Conservation (phyloP, 2,329 filamentous ascomycete species). For the Fonsecaea pedrosoi region DNA sequence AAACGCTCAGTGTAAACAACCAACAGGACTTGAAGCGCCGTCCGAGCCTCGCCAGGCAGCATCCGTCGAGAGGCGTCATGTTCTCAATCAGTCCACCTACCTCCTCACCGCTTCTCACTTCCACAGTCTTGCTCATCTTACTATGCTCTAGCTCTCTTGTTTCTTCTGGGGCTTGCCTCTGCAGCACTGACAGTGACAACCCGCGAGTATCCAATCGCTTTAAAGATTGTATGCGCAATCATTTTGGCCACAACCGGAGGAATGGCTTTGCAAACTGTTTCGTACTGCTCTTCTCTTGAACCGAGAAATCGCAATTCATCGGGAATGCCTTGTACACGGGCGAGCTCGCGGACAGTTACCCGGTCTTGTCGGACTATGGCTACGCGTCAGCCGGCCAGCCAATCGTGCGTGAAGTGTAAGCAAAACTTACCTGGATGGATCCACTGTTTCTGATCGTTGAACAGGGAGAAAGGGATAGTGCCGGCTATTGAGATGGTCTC, state of each 20-base stretch:
- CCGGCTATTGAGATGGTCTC: not conserved
- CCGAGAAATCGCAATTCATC: conserved; percentile 35
- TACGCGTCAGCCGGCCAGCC: not conserved
- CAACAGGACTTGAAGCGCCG: too few relatives aligned
- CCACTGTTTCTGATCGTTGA: conserved; percentile 9
- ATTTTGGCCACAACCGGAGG: conserved; percentile 27
- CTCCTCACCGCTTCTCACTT: not conserved
- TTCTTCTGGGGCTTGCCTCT: not conserved
- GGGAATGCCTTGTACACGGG: conserved; percentile 34
- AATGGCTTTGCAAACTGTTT: conserved; percentile 27
- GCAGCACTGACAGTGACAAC: not conserved
- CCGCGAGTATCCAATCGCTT: conserved; percentile 4
- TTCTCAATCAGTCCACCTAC: not conserved
- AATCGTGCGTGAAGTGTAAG: not conserved
- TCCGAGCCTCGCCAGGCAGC: too few relatives aligned
- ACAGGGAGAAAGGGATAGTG: not conserved
- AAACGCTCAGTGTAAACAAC: too few relatives aligned
- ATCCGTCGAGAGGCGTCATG: not conserved
- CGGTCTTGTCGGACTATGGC: conserved; percentile 21
- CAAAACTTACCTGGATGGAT: conserved; percentile 26
- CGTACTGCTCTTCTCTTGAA: conserved; percentile 21
- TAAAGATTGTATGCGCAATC: conserved; percentile 18
- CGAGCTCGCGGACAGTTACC: conserved; percentile 35
- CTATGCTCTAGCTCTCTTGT: conserved; percentile 5
- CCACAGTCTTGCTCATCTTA: not conserved